Base-by-base conservation (phyloP, 768 basidiomycete species). In the Auricularia sp. region DNA sequence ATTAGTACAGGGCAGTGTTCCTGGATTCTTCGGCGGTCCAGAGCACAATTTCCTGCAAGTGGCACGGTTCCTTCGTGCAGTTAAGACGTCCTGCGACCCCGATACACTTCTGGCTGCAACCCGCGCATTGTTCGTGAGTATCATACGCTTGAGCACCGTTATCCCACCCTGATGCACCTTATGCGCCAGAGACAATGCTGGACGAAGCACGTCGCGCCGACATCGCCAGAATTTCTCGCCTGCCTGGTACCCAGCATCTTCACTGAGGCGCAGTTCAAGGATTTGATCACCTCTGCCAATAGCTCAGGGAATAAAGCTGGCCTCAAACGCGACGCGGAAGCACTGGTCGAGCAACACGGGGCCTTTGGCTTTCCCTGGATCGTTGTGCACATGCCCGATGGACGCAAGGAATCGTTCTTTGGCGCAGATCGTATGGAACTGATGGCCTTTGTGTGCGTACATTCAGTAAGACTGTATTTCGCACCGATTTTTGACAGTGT, bases 291-390 rank as follows among this genome's bases (percentile, higher is more conserved):
- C 21, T 39, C 37, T 11, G 24, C 64, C 33, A 35, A 33, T 18
- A 6, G 24, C 29, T 34, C 21, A 7, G 36, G 1, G 35, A 59
- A 58, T 29, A 42, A 54, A 16, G 56, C 33, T 4, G 24, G 33
- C 14, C 35, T 64, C 21, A 56, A 61, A 34, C 18, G 13, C n/a
- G 64, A 64, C 35, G 18, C 64, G 7, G 29, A 35, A 29, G 36
- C 16, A 5, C 8, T 64, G 16, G 64, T 61, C 8, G 54, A 64
- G 33, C 21, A 36, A 13, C 54, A 64, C 58, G 64, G 64, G 18
- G 56, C 64, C 0, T 64, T 64, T 44, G 64, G 64, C 14, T 64
- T 64, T 33, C 64, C 64, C 11, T 64, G 64, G 64, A 64, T 64
- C 10, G 56, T 64, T 29, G 54, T 64, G 4, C 34, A 61, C 16